Conservation (phyloP, 2,329 filamentous ascomycete species). For the Madurella mycetomatis region DNA sequence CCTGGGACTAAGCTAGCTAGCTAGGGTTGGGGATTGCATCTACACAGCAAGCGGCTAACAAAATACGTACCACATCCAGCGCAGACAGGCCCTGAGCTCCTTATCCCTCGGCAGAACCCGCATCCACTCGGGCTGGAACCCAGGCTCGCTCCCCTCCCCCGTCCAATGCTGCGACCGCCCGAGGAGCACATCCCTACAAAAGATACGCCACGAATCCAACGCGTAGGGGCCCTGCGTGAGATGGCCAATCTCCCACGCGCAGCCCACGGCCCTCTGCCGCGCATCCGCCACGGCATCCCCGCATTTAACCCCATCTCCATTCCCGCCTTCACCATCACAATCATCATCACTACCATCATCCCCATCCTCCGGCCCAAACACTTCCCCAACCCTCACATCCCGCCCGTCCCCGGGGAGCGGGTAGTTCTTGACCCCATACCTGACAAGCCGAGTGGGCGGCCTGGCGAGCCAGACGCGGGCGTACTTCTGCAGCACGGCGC, state of each 20-base stretch:
- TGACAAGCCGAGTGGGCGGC: slow-evolving; percentile 56
- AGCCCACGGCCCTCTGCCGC: slow-evolving; percentile 24
- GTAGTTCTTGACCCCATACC: slow-evolving; percentile 52
- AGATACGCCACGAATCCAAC: slow-evolving; percentile 88
- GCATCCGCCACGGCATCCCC: slow-evolving; percentile 18
- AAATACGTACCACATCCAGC: slow-evolving; percentile 67
- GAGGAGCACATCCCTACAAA: slow-evolving; percentile 75
- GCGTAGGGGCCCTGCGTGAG: slow-evolving; percentile 79
- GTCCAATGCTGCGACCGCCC: slow-evolving; percentile 63
- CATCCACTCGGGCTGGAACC: slow-evolving; percentile 87
- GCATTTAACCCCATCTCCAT: neutral
- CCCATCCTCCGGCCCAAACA: slow-evolving; percentile 24
- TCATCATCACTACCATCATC: slow-evolving; percentile 27
- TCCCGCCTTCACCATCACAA: neutral
- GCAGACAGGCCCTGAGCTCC: slow-evolving; percentile 78
- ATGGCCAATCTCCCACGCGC: slow-evolving; percentile 79
- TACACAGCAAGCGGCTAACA: neutral
- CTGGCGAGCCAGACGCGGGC: slow-evolving; percentile 62
- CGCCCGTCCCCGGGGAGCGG: slow-evolving; percentile 27
- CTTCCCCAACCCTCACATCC: slow-evolving; percentile 30
- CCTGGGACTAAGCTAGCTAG: too few relatives aligned
- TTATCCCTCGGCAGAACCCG: slow-evolving; percentile 78
- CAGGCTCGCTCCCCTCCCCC: slow-evolving; percentile 46
- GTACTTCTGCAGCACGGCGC: slow-evolving; percentile 63
- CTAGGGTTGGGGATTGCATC: too few relatives aligned